Evolutionary conservation across 345 rosid species (phyloP).

Genomic region (Trapa bicornis): DNA sequence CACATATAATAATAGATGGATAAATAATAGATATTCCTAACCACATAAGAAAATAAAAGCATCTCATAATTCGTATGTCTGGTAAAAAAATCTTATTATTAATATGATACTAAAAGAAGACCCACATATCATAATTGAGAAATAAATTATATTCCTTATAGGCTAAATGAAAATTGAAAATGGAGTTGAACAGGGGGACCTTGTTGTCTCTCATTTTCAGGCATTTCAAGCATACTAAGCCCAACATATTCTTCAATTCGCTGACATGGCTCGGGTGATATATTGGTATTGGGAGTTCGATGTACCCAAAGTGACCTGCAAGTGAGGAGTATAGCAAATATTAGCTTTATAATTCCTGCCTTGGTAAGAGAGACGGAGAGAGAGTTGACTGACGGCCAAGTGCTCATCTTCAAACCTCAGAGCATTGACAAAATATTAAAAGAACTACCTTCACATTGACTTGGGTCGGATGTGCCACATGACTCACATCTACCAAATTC

Average conservation of each 20-base stretch:
- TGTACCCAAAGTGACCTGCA: slow-evolving; percentile 89
- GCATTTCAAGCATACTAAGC: slow-evolving; percentile 77
- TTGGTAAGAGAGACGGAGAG: neutral
- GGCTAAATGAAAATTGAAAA: neutral
- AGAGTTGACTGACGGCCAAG: neutral
- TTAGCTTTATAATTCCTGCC: neutral
- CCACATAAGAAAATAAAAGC: neutral
- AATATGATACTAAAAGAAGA: neutral
- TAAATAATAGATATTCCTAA: neutral
- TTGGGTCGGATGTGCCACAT: slow-evolving; percentile 74
- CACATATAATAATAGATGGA: too few relatives aligned
- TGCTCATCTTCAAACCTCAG: neutral
- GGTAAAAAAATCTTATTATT: neutral
- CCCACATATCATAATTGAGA: neutral
- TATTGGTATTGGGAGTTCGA: slow-evolving; percentile 68
- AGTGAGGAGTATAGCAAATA: neutral
- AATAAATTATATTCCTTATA: neutral
- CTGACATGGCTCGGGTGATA: slow-evolving; percentile 80
- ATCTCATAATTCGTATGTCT: neutral
- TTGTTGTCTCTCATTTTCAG: slow-evolving; percentile 58
- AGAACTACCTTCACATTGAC: slow-evolving; percentile 72
- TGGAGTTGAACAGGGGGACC: slow-evolving; percentile 22
- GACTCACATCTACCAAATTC: slow-evolving; percentile 88
- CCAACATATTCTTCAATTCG: slow-evolving; percentile 64
- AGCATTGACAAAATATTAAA: neutral